Evolutionary conservation across 495 filamentous ascomycete genomes (phyloP).

Genomic region (Tuber indicum): DNA sequence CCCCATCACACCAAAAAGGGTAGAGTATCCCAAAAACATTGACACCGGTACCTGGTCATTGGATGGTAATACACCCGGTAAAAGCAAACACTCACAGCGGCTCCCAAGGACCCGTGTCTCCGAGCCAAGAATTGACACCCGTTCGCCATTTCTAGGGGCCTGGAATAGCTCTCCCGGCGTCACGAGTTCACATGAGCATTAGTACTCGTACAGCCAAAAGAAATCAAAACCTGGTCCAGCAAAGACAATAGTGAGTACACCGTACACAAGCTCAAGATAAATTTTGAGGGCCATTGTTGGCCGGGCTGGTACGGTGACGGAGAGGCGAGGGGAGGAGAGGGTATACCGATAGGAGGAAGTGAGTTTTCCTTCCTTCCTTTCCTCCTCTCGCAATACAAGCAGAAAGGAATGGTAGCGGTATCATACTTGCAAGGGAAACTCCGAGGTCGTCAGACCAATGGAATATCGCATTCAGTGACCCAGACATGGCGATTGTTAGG

Average conservation of each 20-base stretch:
- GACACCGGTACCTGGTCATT: constrained; percentile 44
- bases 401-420: not conserved
- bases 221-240: not conserved
- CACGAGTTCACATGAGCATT: not conserved
- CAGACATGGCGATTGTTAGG: not conserved
- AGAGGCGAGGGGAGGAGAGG: not conserved
- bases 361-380: not conserved
- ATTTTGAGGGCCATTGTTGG: not conserved
- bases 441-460: not conserved
- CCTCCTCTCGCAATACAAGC: not conserved
- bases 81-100: constrained; percentile 2
- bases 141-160: too few species aligned
- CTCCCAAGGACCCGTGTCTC: not conserved
- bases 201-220: not conserved
- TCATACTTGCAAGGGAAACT: not conserved
- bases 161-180: too few species aligned
- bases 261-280: not conserved
- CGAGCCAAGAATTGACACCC: too few species aligned
- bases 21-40: constrained; percentile 48
- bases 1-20: constrained; percentile 10
- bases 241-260: not conserved
- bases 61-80: constrained; percentile 47
- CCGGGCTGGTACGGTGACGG: not conserved
- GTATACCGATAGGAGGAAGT: not conserved
- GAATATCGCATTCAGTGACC: not conserved